phyloP scores from a whole-genome alignment of 2,329 filamentous ascomycete genomes.

The Alternaria consortialis region DNA sequence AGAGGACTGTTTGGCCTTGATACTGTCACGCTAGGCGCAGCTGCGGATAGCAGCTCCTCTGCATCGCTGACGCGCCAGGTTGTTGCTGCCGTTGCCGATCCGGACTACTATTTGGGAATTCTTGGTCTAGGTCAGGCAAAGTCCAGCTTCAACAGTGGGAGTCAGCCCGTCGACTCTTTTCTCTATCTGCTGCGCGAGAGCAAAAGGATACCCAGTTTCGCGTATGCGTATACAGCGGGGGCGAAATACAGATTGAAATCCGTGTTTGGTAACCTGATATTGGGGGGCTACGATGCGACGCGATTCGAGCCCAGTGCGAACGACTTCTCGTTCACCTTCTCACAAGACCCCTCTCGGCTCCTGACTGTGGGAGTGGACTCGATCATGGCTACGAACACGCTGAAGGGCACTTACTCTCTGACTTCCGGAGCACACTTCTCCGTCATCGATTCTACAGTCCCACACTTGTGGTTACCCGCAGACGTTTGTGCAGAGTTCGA shows the following conservation, averaged over 20 bases:
- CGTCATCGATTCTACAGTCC: slow-evolving; percentile 53
- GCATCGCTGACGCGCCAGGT: slow-evolving; percentile 40
- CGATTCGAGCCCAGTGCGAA: slow-evolving; percentile 45
- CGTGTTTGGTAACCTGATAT: slow-evolving; percentile 47
- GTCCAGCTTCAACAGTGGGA: slow-evolving; percentile 41
- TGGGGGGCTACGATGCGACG: slow-evolving; percentile 55
- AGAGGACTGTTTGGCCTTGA: slow-evolving; percentile 47
- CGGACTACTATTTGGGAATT: slow-evolving; percentile 43
- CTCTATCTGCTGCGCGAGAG: slow-evolving; percentile 40
- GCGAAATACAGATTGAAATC: slow-evolving; percentile 46
- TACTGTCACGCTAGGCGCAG: slow-evolving; percentile 37
- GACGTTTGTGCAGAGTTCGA: slow-evolving; percentile 53
- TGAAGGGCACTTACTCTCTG: slow-evolving; percentile 47
- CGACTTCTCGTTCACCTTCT: slow-evolving; percentile 45
- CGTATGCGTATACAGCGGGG: slow-evolving; percentile 50
- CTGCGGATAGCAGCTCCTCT: slow-evolving; percentile 25
- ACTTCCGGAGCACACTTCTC: slow-evolving; percentile 44
- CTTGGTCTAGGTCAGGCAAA: slow-evolving; percentile 42
- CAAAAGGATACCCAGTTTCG: slow-evolving; percentile 46
- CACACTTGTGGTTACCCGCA: slow-evolving; percentile 54
- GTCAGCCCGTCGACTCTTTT: slow-evolving; percentile 38
- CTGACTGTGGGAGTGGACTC: slow-evolving; percentile 47
- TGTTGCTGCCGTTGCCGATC: slow-evolving; percentile 40
- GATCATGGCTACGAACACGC: slow-evolving; percentile 42
- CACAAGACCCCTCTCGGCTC: slow-evolving; percentile 41